Evolutionary conservation across 345 rosid species (phyloP), one percentile per base, ranked within the genome.

Genomic region (Carallia brachiata): DNA sequence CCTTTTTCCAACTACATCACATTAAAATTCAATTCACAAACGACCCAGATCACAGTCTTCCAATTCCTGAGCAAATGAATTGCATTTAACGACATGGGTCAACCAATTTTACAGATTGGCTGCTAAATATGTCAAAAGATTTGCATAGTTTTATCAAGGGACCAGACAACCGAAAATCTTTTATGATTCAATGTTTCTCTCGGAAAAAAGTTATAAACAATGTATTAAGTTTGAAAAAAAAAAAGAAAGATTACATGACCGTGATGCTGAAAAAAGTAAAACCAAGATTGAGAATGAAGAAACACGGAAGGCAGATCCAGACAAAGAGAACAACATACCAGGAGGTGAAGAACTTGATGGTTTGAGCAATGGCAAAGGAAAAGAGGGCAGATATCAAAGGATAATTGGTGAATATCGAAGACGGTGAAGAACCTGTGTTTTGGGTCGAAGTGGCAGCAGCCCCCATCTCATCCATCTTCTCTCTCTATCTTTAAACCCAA

Each of bases 291-390:
- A 37, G 54, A 74, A 67, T 48, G 39, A 3, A 55, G 31, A 23
- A 55, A 23, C 23, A 23, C 31, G 31, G 16, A 55, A 23, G 31
- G 60, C 27, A 23, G 32, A 55, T 55, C 60, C 60, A 23, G 18
- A 23, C 44, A 61, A 63, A 47, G 61, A 56, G 17, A 55, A 48
- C 39, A 64, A 48, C 39, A 64, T 86, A 88, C 97, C 96, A 80
- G 81, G 84, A 63, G 75, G 89, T 84, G 81, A 90, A 84, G 78
- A 88, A 48, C 83, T 93, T 90, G 76, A 73, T 74, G 63, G 80
- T 66, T 66, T 93, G 98, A 47, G 93, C 91, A 66, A 93, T 63
- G 65, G 83, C 78, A 69, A 88, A 85, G 36, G 94, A 79, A 6
- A 80, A 52, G 5, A 88, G 5, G 52, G 98, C 86, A 17, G 84